Conservation (phyloP, 768 basidiomycete genomes). For the Termitomyces sp. region DNA sequence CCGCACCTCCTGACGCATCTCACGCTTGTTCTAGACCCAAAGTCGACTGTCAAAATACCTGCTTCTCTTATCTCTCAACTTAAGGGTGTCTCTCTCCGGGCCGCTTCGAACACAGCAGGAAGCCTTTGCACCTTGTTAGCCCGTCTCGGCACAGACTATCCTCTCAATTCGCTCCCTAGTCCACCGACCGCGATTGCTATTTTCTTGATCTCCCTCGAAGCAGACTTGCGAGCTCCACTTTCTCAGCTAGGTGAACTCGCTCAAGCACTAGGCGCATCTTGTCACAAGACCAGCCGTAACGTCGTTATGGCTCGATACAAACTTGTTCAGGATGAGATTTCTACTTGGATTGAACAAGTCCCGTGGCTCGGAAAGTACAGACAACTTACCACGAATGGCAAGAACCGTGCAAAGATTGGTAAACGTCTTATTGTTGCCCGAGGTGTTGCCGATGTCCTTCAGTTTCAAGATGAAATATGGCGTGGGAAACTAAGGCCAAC, state of each 20-base stretch:
- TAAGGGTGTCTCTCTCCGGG: conserved; percentile 32
- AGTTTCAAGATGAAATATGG: conserved; percentile 63
- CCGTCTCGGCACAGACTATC: conserved; percentile 29
- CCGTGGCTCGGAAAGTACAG: conserved; percentile 69
- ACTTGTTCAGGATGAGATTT: conserved; percentile 53
- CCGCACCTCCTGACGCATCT: conserved; percentile 51
- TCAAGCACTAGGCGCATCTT: conserved; percentile 46
- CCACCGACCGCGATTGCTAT: conserved; percentile 61
- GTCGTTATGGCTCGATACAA: conserved; percentile 70
- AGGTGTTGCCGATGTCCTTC: conserved; percentile 64
- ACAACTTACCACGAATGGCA: conserved; percentile 19
- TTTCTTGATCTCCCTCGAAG: conserved; percentile 67
- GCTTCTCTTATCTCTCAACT: conserved; percentile 31
- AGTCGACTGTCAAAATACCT: conserved; percentile 24
- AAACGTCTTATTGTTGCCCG: conserved; percentile 63
- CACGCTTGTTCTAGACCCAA: conserved; percentile 19
- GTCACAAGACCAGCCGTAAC: conserved; percentile 39
- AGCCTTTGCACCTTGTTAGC: conserved; percentile 39
- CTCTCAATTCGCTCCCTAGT: conserved; percentile 31
- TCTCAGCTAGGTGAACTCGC: conserved; percentile 53
- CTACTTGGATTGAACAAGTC: conserved; percentile 54
- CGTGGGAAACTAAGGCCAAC: conserved; percentile 31
- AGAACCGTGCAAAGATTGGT: conserved; percentile 53
- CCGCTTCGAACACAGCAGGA: conserved; percentile 39
- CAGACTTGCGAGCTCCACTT: conserved; percentile 47